Evolutionary conservation across 192 early-diverging fungal species (phyloP).

Genomic region (Rhizophagus prolifer): DNA sequence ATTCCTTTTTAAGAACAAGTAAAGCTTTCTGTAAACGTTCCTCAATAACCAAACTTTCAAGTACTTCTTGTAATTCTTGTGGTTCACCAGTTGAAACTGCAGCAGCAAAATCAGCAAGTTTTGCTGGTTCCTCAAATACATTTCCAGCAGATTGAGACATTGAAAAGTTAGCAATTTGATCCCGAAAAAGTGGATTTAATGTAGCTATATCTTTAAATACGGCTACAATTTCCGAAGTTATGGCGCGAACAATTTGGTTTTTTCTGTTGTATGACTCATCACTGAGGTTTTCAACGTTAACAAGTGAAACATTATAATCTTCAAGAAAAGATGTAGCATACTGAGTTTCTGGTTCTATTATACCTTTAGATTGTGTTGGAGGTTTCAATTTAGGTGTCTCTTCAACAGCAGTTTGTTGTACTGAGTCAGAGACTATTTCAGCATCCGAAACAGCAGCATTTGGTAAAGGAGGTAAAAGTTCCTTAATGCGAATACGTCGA

Average conservation of each 20-base stretch:
- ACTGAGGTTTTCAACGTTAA: constrained; percentile 83
- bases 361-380: neutral
- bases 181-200: constrained; percentile 93
- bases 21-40: constrained; percentile 92
- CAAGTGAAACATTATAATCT: constrained; percentile 80
- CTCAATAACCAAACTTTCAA: constrained; percentile 86
- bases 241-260: constrained; percentile 84
- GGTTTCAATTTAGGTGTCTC: constrained; percentile 9
- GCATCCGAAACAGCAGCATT: constrained; percentile 13
- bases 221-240: constrained; percentile 92
- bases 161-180: constrained; percentile 97
- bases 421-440: constrained; percentile 20
- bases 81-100: constrained; percentile 94
- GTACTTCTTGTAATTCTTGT: constrained; percentile 85
- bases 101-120: constrained; percentile 96
- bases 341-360: too few species aligned
- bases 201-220: constrained; percentile 96
- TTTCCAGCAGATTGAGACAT: constrained; percentile 95
- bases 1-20: constrained; percentile 93
- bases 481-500: constrained; percentile 81
- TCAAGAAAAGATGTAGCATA: constrained; percentile 53
- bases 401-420: constrained; percentile 30
- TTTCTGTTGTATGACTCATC: constrained; percentile 86
- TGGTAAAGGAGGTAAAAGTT: constrained; percentile 52
- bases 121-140: constrained; percentile 92